phyloP scores from a whole-genome alignment of 768 basidiomycete species.

The Kwoniella bestiolae region DNA sequence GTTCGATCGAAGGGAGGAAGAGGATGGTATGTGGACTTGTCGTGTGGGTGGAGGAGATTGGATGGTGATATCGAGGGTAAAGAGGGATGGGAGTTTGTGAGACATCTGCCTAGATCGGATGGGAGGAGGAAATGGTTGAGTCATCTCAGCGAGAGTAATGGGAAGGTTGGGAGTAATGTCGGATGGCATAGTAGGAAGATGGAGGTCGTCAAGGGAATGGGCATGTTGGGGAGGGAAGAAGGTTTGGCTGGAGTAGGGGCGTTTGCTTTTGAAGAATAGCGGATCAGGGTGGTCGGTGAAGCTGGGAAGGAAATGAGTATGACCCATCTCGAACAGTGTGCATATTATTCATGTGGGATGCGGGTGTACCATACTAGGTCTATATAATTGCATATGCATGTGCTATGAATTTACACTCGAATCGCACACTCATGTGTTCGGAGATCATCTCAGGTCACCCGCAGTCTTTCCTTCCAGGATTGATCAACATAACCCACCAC shows the following conservation, averaged over 20 bases:
- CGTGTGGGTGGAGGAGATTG: slow-evolving; percentile 69
- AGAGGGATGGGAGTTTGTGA: slow-evolving; percentile 30
- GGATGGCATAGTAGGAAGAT: slow-evolving; percentile 98
- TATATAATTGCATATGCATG: too few relatives aligned
- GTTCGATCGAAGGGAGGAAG: slow-evolving; percentile 90
- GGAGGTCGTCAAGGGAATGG: slow-evolving; percentile 91
- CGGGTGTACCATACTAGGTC: too few relatives aligned
- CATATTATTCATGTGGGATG: background rate
- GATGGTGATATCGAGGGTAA: slow-evolving; percentile 14
- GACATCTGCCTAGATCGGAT: slow-evolving; percentile 62
- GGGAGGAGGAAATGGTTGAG: slow-evolving; percentile 73
- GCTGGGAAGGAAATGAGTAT: too few relatives aligned
- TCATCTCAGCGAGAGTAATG: slow-evolving; percentile 75
- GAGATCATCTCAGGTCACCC: too few relatives aligned
- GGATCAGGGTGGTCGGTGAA: too few relatives aligned
- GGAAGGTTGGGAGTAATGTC: slow-evolving; percentile 85
- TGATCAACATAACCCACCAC: too few relatives aligned
- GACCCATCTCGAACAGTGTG: too few relatives aligned
- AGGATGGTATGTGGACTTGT: slow-evolving; percentile 92
- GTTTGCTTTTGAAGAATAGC: slow-evolving; percentile 87
- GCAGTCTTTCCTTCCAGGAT: too few relatives aligned
- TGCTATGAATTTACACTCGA: too few relatives aligned
- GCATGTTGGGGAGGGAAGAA: slow-evolving; percentile 88
- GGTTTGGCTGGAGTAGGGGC: slow-evolving; percentile 92
- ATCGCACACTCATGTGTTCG: too few relatives aligned